Evolutionary conservation across 2,329 filamentous ascomycete species (phyloP), one percentile per base, ranked within the genome.

Genomic region (Apiospora marii): DNA sequence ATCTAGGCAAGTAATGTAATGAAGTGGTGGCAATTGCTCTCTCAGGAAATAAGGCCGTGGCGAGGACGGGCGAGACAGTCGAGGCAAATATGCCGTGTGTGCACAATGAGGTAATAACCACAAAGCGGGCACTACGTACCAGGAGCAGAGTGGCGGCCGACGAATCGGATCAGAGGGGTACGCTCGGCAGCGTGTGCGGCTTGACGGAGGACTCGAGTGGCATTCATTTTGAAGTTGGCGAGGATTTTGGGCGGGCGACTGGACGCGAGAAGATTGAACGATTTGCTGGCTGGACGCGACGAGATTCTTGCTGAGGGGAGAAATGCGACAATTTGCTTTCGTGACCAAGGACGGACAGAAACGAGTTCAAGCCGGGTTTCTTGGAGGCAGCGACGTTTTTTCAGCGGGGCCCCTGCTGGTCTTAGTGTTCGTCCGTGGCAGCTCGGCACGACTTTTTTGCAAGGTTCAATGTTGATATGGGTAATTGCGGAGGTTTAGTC

Each of bases 81-180:
- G 22, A 71, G 72, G 37, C 61, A 67, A 37, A 7, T 12, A 37
- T 19, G 41, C 13, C 58, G 19, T 58, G 41, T 34, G 61, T 64
- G 34, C 58, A 64, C 58, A 64, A 64, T 64, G 30, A 64, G 34
- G 58, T 64, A 64, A 41, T 64, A 37, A 64, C 19, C 10, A 24
- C 37, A 41, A 10, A 41, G 34, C 13, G 58, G 30, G 22, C 30
- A 34, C 64, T 27, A 49, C 88, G 73, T 84, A 92, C 89, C 81
- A 77, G 90, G 90, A 80, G 88, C 86, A 72, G 86, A 82, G 68
- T 72, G 73, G 77, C 90, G 86, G 82, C 88, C 90, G 72, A 92
- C 78, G 82, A 92, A 92, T 79, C 85, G 86, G 82, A 92, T 92
- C 78, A 90, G 81, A 74, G 90, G 90, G 70, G 85, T 86, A 78